Conservation (phyloP, 2,329 filamentous ascomycete genomes). For the Neurospora sp. region DNA sequence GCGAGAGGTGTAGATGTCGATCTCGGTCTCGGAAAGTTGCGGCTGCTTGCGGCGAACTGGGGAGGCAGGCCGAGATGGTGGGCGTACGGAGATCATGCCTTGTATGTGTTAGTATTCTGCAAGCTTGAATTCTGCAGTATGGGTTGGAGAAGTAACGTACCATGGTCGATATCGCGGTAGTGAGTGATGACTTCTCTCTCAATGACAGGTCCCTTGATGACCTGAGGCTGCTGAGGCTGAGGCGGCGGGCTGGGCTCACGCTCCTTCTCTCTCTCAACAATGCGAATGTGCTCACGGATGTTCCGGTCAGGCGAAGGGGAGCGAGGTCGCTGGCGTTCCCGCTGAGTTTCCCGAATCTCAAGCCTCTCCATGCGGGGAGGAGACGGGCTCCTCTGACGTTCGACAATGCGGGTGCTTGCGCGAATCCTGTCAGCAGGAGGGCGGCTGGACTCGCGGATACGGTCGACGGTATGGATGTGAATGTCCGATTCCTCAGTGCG, state of each 20-base stretch:
- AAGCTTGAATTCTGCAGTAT: neutral
- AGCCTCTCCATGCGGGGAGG: conserved; percentile 23
- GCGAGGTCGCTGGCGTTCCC: conserved; percentile 25
- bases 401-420: conserved; percentile 21
- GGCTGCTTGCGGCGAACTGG: conserved; percentile 34
- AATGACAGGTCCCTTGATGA: conserved; percentile 68
- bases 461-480: conserved; percentile 21
- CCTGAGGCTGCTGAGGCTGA: conserved; percentile 50
- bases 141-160: conserved; percentile 35
- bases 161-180: conserved; percentile 80
- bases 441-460: conserved; percentile 22
- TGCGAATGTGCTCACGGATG: conserved; percentile 39
- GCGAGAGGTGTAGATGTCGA: conserved; percentile 49
- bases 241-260: conserved; percentile 40
- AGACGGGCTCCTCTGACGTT: conserved; percentile 29
- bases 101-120: conserved; percentile 6
- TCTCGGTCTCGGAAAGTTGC: conserved; percentile 39
- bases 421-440: conserved; percentile 15
- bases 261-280: conserved; percentile 38
- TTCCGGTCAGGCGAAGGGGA: conserved; percentile 30
- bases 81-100: conserved; percentile 40
- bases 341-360: conserved; percentile 28
- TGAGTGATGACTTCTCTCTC: conserved; percentile 85
- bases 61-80: conserved; percentile 40
- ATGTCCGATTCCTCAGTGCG: conserved; percentile 23